Evolutionary conservation across 2,329 filamentous ascomycete genomes (phyloP).

Genomic region (Metarhizium rileyi): DNA sequence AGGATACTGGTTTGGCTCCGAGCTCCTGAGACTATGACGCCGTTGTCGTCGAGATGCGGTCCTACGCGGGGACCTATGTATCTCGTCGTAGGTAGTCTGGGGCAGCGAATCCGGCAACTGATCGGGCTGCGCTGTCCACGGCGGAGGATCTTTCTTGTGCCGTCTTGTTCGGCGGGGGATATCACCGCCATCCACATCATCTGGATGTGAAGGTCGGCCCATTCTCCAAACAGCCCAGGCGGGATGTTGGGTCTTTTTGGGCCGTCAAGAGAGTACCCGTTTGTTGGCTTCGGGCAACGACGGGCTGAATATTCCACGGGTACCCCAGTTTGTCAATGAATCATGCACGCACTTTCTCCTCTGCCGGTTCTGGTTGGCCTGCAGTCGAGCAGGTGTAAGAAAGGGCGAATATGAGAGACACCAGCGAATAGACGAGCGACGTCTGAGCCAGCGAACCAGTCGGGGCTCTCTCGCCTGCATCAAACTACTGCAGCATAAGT

Average conservation of each 20-base stretch:
- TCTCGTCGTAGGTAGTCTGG: slow-evolving; percentile 16
- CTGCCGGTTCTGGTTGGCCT: background rate
- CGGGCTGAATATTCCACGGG: background rate
- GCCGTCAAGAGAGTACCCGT: slow-evolving; percentile 9
- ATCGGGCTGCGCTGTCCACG: slow-evolving; percentile 10
- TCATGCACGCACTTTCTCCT: background rate
- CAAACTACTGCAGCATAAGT: slow-evolving; percentile 10
- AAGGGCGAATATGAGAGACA: background rate
- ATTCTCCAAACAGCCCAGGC: slow-evolving; percentile 17
- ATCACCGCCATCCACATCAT: slow-evolving; percentile 18
- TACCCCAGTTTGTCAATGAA: background rate
- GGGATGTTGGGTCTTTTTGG: slow-evolving; percentile 16
- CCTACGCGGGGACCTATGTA: slow-evolving; percentile 24
- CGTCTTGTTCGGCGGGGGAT: slow-evolving; percentile 19
- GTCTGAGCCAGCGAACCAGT: slow-evolving; percentile 13
- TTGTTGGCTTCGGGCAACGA: background rate
- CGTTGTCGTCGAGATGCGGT: slow-evolving; percentile 16
- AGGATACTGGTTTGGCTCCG: slow-evolving; percentile 17
- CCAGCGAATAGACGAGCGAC: slow-evolving; percentile 6
- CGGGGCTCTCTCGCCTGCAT: slow-evolving; percentile 15
- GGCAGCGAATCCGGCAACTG: slow-evolving; percentile 17
- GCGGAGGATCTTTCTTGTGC: slow-evolving; percentile 9
- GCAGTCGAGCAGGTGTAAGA: background rate
- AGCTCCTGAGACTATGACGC: slow-evolving; percentile 13
- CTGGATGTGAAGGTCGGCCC: slow-evolving; percentile 22